Percentiles rank a stretch among this genome's conserved stretches.
Evolutionary conservation across 2,329 filamentous ascomycete species (phyloP).

Genomic region (Sphaerulina musiva): DNA sequence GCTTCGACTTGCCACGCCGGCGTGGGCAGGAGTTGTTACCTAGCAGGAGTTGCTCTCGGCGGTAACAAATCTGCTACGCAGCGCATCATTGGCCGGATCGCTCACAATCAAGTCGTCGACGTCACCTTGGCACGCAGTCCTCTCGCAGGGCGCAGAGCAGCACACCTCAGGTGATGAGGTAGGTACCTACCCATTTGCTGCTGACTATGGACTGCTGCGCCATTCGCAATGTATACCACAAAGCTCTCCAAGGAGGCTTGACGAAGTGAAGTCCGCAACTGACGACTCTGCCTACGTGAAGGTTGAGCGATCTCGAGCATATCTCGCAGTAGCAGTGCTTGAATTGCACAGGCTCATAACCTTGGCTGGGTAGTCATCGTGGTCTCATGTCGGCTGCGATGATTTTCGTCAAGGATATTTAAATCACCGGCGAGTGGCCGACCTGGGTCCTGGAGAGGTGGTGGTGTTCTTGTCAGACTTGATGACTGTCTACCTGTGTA

Average conservation of each 20-base stretch:
- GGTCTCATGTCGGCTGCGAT: neutral
- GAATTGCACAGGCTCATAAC: conserved; percentile 1
- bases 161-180: neutral
- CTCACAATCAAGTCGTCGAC: neutral
- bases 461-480: neutral
- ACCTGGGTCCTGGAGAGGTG: neutral
- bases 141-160: neutral
- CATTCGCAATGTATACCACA: neutral
- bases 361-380: conserved; percentile 4
- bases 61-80: neutral
- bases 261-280: conserved; percentile 3
- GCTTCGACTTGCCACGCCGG: neutral
- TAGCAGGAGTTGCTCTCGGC: neutral
- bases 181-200: neutral
- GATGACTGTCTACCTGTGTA: neutral
- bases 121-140: neutral
- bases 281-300: neutral
- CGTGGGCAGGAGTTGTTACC: neutral
- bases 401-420: neutral
- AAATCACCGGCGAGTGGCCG: neutral
- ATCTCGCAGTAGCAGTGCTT: conserved; percentile 10
- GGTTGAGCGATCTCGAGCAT: conserved; percentile 10
- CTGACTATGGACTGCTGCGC: neutral
- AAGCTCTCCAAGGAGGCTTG: neutral
- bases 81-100: neutral